Percentiles rank a stretch among this genome's conserved stretches.
These are phyloP conservation scores for Globisporangium solare DNA, from an alignment of 352 stramenopile genomes.

Conservation along the genomic window DNA sequence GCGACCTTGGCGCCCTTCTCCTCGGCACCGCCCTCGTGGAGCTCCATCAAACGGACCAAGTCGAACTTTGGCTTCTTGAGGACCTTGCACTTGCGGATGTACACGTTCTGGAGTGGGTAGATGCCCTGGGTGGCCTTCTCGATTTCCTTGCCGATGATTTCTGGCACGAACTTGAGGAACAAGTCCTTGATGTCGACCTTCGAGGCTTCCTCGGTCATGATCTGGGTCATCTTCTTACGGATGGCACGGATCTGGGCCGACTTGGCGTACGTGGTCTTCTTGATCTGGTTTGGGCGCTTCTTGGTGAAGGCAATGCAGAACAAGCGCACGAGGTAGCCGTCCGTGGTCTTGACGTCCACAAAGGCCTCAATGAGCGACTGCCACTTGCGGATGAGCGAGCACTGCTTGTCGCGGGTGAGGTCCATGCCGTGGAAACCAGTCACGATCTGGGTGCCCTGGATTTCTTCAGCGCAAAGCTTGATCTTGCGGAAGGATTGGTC, in stretches of 20 bases:
- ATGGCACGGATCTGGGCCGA: slow-evolving; percentile 96
- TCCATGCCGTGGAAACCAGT: slow-evolving; percentile 92
- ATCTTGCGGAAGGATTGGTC: slow-evolving; percentile 98
- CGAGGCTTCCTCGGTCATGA: slow-evolving; percentile 96
- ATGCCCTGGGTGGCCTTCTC: slow-evolving; percentile 96
- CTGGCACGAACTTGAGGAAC: slow-evolving; percentile 98
- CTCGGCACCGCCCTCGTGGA: slow-evolving; percentile 94
- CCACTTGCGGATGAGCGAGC: slow-evolving; percentile 99
- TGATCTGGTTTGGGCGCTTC: slow-evolving; percentile 98
- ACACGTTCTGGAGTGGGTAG: slow-evolving; percentile 99
- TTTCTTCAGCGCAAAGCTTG: slow-evolving; percentile 98
- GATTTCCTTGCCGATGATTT: slow-evolving; percentile 98
- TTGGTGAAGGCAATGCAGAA: slow-evolving; percentile 99
- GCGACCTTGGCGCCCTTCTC: slow-evolving; percentile 91
- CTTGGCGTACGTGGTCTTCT: slow-evolving; percentile 99
- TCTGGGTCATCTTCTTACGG: slow-evolving; percentile 98
- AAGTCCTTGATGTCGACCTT: slow-evolving; percentile 99
- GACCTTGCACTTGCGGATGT: slow-evolving; percentile 99
- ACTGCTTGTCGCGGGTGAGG: slow-evolving; percentile 98
- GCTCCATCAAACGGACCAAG: slow-evolving; percentile 99
- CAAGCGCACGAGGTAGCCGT: slow-evolving; percentile 98
- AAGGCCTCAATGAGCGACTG: slow-evolving; percentile 98
- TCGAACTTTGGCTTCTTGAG: slow-evolving; percentile 99
- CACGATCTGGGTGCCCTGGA: slow-evolving; percentile 88
- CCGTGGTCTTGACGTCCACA: slow-evolving; percentile 99